phyloP scores from a whole-genome alignment of 805 yeast genomes.

The Teunomyces pallodes region DNA sequence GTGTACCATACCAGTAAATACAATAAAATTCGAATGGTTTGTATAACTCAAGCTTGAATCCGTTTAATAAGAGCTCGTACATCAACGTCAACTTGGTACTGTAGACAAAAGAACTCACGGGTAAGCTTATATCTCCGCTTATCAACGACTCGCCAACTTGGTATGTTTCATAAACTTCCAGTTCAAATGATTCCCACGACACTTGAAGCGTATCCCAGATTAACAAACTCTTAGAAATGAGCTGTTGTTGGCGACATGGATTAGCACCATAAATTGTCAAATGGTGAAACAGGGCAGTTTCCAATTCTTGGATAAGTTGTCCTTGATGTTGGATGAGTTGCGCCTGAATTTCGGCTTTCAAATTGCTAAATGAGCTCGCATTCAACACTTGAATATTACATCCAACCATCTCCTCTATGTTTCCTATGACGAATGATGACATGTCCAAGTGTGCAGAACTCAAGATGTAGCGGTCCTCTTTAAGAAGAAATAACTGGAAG shows the following conservation, averaged over 20 bases:
- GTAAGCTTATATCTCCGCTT: constrained; percentile 47
- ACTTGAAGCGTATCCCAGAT: constrained; percentile 84
- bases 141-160: constrained; percentile 36
- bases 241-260: constrained; percentile 80
- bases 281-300: constrained; percentile 38
- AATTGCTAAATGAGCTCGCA: constrained; percentile 4
- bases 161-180: constrained; percentile 32
- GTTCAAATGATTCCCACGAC: constrained; percentile 63
- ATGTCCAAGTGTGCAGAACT: constrained; percentile 36
- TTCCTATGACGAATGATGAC: constrained; percentile 22
- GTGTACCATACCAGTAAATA: constrained; percentile 66
- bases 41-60: constrained; percentile 74
- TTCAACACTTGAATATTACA: constrained; percentile 30
- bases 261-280: constrained; percentile 46
- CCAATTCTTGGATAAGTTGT: constrained; percentile 33
- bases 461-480: constrained; percentile 59
- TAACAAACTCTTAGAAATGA: constrained; percentile 50
- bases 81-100: constrained; percentile 64
- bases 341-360: constrained; percentile 7
- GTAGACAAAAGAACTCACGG: constrained; percentile 69
- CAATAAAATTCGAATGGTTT: constrained; percentile 64
- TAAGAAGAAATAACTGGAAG: constrained; percentile 57
- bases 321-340: constrained; percentile 2
- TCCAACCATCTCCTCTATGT: constrained; percentile 45
- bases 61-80: constrained; percentile 69